These are phyloP conservation scores for Monilinia laxa DNA, from an alignment of 2,329 filamentous ascomycete species.

Conservation along the genomic window DNA sequence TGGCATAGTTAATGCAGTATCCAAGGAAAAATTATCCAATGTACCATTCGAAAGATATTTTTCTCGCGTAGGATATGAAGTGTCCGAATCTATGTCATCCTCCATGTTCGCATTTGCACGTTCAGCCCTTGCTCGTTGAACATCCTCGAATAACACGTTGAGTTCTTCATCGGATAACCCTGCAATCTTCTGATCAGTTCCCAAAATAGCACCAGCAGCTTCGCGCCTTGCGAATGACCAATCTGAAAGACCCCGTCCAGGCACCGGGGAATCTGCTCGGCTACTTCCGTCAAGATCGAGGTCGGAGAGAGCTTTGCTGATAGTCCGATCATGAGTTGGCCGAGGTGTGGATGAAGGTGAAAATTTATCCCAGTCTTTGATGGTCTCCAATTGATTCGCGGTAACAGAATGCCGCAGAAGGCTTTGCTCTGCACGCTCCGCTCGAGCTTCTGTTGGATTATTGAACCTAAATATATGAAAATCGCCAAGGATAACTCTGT, in stretches of 20 bases:
- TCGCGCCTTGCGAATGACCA: slow-evolving; percentile 93
- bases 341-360: slow-evolving; percentile 62
- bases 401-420: slow-evolving; percentile 80
- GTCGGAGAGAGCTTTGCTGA: slow-evolving; percentile 78
- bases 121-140: slow-evolving; percentile 81
- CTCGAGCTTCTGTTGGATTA: slow-evolving; percentile 91
- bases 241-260: slow-evolving; percentile 72
- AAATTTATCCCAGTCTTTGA: slow-evolving; percentile 55
- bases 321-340: slow-evolving; percentile 72
- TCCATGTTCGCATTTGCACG: slow-evolving; percentile 75
- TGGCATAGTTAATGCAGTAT: slow-evolving; percentile 91
- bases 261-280: slow-evolving; percentile 76
- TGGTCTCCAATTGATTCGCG: slow-evolving; percentile 56
- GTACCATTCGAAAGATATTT: slow-evolving; percentile 96
- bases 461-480: slow-evolving; percentile 99
- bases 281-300: slow-evolving; percentile 64
- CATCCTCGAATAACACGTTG: slow-evolving; percentile 88
- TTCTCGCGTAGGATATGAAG: slow-evolving; percentile 83
- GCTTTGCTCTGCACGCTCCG: slow-evolving; percentile 85
- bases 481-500: slow-evolving; percentile 91
- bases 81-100: slow-evolving; percentile 86
- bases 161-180: slow-evolving; percentile 91
- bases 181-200: slow-evolving; percentile 86
- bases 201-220: slow-evolving; percentile 86
- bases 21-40: slow-evolving; percentile 91